Evolutionary conservation across 352 stramenopile genomes (phyloP), one percentile per base, ranked within the genome.

Genomic region (Globisporangium heterothallicum): DNA sequence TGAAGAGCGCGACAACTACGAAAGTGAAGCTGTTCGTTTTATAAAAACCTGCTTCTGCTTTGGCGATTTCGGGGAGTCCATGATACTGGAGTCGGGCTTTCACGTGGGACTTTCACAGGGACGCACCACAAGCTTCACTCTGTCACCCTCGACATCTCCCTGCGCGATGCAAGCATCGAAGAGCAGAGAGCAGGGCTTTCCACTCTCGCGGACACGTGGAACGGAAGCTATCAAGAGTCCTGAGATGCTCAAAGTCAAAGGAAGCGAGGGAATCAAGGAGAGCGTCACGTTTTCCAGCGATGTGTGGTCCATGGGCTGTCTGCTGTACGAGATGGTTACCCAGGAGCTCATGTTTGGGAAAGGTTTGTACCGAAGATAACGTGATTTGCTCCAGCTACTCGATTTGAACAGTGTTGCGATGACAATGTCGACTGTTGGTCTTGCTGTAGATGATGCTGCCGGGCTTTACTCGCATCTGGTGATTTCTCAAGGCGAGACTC

Each of bases 171-270:
- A 49, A 40, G 3, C 45, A 12, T 26, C 41, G 7, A 27, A 42
- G 34, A 16, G 3, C 21, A 52, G 26, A 40, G 43, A 32, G 35
- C 42, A 10, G 22, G 53, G 45, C n/a, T 77, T 56, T 24, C 44
- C 43, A 7, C 53, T 65, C 14, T 65, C 63, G 35, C 64, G 77
- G 18, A 86, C 79, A 4, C 68, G 80, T 53, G 80, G 80, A 8
- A 92, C 80, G 0, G 80, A 92, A 56, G 77, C 80, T 3, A 86
- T 89, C 49, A 86, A 88, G 56, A 88, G 77, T 32, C 80, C 80
- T 6, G 80, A 92, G 49, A 86, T 89, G 57, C 54, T 90, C 7
- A 47, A 55, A 13, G 68, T 85, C 19, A 72, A 67, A 42, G 72
- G 74, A 35, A 67, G 49, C 26, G 61, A 67, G 2, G 40, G 50